Evolutionary conservation across 306 rosid genomes (phyloP), one percentile per base, ranked within the genome.

Genomic region (Gastrolobium bilobum): DNA sequence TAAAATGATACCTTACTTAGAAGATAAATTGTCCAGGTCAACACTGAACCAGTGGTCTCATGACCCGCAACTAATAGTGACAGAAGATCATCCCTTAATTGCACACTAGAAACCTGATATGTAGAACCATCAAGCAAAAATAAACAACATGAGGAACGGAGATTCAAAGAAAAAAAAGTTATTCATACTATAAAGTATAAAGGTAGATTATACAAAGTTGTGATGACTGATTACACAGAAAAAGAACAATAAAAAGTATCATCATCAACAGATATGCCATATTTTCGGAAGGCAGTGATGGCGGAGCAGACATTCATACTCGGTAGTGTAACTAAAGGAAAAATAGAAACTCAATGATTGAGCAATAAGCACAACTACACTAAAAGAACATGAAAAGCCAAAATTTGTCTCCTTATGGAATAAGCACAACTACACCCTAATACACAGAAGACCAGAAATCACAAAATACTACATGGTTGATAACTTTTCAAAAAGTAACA

Each of bases 11-110:
- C 99, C 99, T 93, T 91, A 83, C 97, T 92, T 73, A 95, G 93
- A 85, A 95, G 99, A 91, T 91, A 95, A 30, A 90, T 81, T 39
- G 99, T 95, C 98, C 99, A 95, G 30, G 99, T 93, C 88, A 95
- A 80, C 26, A 95, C 97, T 7, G 97, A 95, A 73, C 96, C 99
- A 56, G 98, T 92, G 9, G 96, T 95, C 86, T 95, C 98, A 42
- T 93, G 99, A 64, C 99, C 99, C 71, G 99, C 99, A 77, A 95
- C 98, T 81, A 95, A 80, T 81, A 95, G 84, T 43, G 97, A 95
- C 87, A 95, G 84, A 74, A 95, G 98, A 83, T 95, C 99, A 68
- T 95, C 97, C 69, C 97, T 91, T 75, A 93, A 80, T 77, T 95
- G 98, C 70, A 84, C 87, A 83, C 99, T 93, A 51, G 97, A 88